Base-by-base conservation (phyloP, 2,329 filamentous ascomycete genomes). In the Catunica adiposa region DNA sequence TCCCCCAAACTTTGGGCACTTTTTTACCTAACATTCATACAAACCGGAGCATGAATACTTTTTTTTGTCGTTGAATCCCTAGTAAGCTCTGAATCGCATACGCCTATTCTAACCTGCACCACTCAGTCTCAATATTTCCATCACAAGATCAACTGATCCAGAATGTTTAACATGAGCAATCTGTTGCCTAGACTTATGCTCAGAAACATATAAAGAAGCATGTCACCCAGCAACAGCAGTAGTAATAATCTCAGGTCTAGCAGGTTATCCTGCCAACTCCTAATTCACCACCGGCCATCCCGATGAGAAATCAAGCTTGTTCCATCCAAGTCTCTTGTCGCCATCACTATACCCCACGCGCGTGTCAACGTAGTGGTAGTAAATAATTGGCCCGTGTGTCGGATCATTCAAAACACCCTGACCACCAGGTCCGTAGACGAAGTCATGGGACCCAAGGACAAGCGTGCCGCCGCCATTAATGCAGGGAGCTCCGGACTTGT, bases 401-500 rank as follows among this genome's bases (percentile, higher is more conserved):
- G 37, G 62, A 48, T 69, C 66, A 25, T 64, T 57, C 38, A 66
- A 66, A 9, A 70, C 66, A 4, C 67, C 67, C 64, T 84, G 80
- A 38, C 80, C 80, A 59, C 82, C 82, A 15, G 82, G 81, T 29
- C 76, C 81, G 61, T 84, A 85, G 0, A 83, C 72, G 25, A 67
- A 75, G 4, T 67, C 76, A 60, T 85, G 79, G 14, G 72, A 77
- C 60, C 74, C 72, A 0, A 85, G 69, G 0, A 86, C 75, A 3
- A 77, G 68, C 0, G 77, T 81, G 1, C 82, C 82, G 7, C 82
- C 81, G 58, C 81, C 78, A 1, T 69, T 67, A 59, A 76, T 74
- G 1, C 80, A 84, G 31, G 70, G 66, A 15, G 63, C 67, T 1
- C 80, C 80, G 52, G 63, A 63, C 56, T 72, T 67, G 61, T 85